Percentiles rank a stretch among this genome's conserved stretches.
Conservation (phyloP, 495 filamentous ascomycete species). For the Penicillium canescens region DNA sequence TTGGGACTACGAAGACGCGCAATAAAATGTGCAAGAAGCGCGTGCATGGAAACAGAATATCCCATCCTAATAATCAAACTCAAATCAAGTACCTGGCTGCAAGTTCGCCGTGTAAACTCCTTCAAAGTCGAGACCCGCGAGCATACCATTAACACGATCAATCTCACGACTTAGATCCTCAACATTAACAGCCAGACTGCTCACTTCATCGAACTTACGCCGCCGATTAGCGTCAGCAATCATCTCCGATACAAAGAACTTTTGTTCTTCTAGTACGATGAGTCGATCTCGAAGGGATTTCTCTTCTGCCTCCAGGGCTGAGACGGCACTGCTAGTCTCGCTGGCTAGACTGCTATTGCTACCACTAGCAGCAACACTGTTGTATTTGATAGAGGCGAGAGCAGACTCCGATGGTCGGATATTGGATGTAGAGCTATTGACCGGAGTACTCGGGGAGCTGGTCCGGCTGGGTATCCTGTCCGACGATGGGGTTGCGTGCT, state of each 20-base stretch:
- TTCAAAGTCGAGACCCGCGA: slow-evolving; percentile 52
- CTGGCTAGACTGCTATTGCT: slow-evolving; percentile 56
- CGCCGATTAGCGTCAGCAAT: slow-evolving; percentile 76
- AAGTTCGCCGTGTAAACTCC: slow-evolving; percentile 45
- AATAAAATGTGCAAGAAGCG: neutral
- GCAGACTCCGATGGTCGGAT: slow-evolving; percentile 47
- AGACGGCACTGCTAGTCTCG: slow-evolving; percentile 65
- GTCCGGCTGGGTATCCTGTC: slow-evolving; percentile 24
- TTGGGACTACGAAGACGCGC: neutral
- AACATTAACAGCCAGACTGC: slow-evolving; percentile 73
- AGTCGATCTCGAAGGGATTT: slow-evolving; percentile 80
- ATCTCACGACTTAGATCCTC: slow-evolving; percentile 87
- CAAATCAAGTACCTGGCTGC: slow-evolving; percentile 17
- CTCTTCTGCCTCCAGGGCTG: slow-evolving; percentile 79
- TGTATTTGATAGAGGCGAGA: slow-evolving; percentile 61
- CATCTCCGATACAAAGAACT: slow-evolving; percentile 89
- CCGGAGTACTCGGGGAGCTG: slow-evolving; percentile 36
- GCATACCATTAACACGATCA: slow-evolving; percentile 58
- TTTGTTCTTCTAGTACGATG: slow-evolving; percentile 92
- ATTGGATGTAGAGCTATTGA: slow-evolving; percentile 29
- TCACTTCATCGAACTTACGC: slow-evolving; percentile 87
- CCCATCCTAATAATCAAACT: neutral
- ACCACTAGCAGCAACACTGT: slow-evolving; percentile 49
- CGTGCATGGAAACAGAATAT: neutral
- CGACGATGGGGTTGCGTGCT: slow-evolving; percentile 59